Percentiles rank a stretch among this genome's conserved stretches.
These are phyloP conservation scores for Fomitiporia mediterranea DNA, from an alignment of 1,284 basidiomycete species.

Conservation along the genomic window DNA sequence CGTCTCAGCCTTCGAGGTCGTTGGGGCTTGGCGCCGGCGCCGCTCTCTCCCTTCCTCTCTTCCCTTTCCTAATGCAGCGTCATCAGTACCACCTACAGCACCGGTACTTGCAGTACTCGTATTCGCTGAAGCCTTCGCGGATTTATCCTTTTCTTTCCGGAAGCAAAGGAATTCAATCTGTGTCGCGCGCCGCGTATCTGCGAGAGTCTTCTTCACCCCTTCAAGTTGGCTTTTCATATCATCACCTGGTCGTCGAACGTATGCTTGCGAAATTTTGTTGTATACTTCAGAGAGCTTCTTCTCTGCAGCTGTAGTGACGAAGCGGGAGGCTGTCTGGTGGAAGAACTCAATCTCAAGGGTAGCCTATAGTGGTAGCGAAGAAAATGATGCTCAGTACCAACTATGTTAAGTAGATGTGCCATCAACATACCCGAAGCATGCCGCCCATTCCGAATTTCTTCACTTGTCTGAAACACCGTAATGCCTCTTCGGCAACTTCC, in stretches of 20 bases:
- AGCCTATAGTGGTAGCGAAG: slow-evolving; percentile 48
- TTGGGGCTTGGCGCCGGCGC: slow-evolving; percentile 9
- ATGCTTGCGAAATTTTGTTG: slow-evolving; percentile 90
- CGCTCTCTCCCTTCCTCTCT: slow-evolving; percentile 13
- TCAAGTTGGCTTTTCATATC: slow-evolving; percentile 87
- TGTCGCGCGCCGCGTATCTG: slow-evolving; percentile 84
- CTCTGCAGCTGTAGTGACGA: slow-evolving; percentile 79
- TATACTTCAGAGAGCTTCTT: slow-evolving; percentile 87
- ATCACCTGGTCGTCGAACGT: slow-evolving; percentile 73
- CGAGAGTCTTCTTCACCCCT: slow-evolving; percentile 84
- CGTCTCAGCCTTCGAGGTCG: neutral
- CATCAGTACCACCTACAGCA: neutral
- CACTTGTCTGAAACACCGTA: slow-evolving; percentile 83
- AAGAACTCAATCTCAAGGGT: slow-evolving; percentile 99
- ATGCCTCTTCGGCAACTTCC: slow-evolving; percentile 75
- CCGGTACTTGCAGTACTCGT: neutral
- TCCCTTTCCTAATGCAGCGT: neutral
- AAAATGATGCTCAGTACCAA: slow-evolving; percentile 3
- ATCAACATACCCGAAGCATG: slow-evolving; percentile 80
- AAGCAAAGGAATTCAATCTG: slow-evolving; percentile 95
- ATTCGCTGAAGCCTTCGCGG: neutral
- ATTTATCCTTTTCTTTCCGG: slow-evolving; percentile 50
- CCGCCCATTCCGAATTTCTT: slow-evolving; percentile 95
- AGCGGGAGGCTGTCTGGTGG: slow-evolving; percentile 90
- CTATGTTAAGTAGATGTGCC: slow-evolving; percentile 1